Evolutionary conservation across 176 grass and related monocot species (phyloP).

Genomic region (Saccharum spontaneum): DNA sequence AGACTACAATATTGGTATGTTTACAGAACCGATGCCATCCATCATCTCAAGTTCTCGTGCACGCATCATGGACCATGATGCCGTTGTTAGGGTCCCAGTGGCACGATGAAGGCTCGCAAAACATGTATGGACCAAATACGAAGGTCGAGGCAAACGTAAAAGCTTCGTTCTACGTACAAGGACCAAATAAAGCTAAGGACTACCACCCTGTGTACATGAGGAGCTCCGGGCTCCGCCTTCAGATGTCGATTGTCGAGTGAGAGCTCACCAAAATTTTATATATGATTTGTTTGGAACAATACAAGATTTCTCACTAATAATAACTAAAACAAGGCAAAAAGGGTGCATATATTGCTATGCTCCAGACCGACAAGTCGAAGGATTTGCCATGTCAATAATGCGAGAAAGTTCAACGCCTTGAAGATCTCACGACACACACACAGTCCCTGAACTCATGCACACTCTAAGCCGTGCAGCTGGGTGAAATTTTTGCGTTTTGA

Average conservation of each 20-base stretch:
- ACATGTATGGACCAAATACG: not conserved
- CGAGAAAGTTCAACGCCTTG: not conserved
- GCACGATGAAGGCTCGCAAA: not conserved
- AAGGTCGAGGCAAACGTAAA: not conserved
- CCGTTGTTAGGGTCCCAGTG: not conserved
- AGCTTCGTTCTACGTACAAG: not conserved
- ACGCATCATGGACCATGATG: not conserved
- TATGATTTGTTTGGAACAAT: not conserved
- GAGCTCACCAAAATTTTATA: not conserved
- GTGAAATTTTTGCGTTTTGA: too few relatives aligned
- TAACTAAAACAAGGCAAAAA: not conserved
- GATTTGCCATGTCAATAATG: not conserved
- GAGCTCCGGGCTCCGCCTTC: not conserved
- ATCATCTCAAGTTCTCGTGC: not conserved
- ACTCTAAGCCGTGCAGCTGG: not conserved
- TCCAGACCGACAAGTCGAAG: too few relatives aligned
- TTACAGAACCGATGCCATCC: not conserved
- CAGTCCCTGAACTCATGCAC: not conserved
- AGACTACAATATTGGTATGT: not conserved
- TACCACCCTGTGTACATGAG: not conserved
- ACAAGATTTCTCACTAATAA: not conserved
- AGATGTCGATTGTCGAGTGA: not conserved
- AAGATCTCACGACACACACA: not conserved
- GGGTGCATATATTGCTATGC: too few relatives aligned
- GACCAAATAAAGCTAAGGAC: not conserved